Evolutionary conservation across 345 rosid species (phyloP), one percentile per base, ranked within the genome.

Genomic region (Gossypium anomalum): DNA sequence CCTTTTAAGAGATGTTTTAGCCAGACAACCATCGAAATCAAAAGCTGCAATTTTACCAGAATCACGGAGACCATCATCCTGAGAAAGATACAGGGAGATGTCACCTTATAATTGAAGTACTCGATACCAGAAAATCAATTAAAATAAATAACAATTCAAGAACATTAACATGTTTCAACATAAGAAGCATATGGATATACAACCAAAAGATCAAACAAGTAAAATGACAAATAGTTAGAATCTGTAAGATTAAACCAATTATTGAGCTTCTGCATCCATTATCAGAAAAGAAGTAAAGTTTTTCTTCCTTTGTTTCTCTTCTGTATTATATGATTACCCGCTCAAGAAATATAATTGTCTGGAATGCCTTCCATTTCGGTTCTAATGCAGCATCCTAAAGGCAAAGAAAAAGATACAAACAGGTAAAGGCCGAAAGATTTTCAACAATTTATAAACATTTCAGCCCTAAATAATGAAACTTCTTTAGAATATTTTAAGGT

Each of bases 21-120:
- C 98, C 34, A 94, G 98, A 84, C 98, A 89, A 75, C 97, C 97
- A 85, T 94, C 98, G 78, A 94, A 94, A 82, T 94, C 98, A 87
- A 94, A 94, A 51, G 98, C 97, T 66, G 98, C 98, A 60, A 94
- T 87, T 82, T 88, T 94, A 69, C 81, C 84, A 53, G 98, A 94
- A 77, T 86, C 96, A 49, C 68, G 84, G 49, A 89, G 93, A 82
- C 84, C 96, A 61, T 87, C 98, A 78, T 87, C 98, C 98, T 73
- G 67, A 61, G 19, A 43, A 70, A 43, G 12, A 43, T 64, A 60
- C 62, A 72, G 61, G 61, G 25, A 45, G 65, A 53, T 67, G 22
- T 1, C 68, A 47, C 47, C 23, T 61, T 25, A 73, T 43, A 61
- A 23, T 44, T 29, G 7, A 73, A 22, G 55, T 38, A 22, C 72